Evolutionary conservation across 345 rosid species (phyloP).

Genomic region (Pugionium cornutum): DNA sequence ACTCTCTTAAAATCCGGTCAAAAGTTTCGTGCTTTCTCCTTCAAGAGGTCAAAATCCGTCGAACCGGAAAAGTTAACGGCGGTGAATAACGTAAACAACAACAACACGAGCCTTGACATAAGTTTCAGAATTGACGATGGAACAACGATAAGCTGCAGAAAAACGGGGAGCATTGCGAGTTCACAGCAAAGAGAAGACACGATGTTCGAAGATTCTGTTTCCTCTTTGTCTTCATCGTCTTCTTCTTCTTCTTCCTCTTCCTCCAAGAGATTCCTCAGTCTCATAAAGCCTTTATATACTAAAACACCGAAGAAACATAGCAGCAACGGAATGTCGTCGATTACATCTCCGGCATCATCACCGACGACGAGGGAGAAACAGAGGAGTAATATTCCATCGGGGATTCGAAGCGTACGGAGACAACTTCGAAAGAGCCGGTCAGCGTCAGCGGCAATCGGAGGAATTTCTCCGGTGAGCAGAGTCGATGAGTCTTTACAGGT

Average conservation of each 20-base stretch:
- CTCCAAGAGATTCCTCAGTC: conserved; percentile 58
- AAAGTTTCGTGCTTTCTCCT: conserved; percentile 53
- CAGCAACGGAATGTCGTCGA: not conserved
- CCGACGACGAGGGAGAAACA: conserved; percentile 54
- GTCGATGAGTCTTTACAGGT: conserved; percentile 80
- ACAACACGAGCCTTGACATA: conserved; percentile 42
- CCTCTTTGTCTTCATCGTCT: conserved; percentile 13
- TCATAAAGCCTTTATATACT: conserved; percentile 68
- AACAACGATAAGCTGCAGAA: conserved; percentile 35
- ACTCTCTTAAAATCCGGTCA: conserved; percentile 66
- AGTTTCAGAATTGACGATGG: conserved; percentile 51
- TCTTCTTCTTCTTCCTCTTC: conserved; percentile 17
- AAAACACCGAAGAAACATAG: conserved; percentile 48
- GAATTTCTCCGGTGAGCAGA: conserved; percentile 59
- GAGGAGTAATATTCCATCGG: conserved; percentile 50
- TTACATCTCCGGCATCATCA: conserved; percentile 49
- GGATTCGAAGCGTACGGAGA: conserved; percentile 47
- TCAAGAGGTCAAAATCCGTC: conserved; percentile 55
- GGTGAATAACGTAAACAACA: conserved; percentile 32
- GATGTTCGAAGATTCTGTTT: conserved; percentile 25
- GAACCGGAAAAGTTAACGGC: conserved; percentile 36
- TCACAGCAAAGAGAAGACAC: conserved; percentile 17
- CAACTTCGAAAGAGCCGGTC: conserved; percentile 78
- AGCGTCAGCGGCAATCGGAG: conserved; percentile 52
- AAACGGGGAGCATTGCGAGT: conserved; percentile 29